Evolutionary conservation across 768 basidiomycete genomes (phyloP), one percentile per base, ranked within the genome.

Genomic region (Obba rivulosa): DNA sequence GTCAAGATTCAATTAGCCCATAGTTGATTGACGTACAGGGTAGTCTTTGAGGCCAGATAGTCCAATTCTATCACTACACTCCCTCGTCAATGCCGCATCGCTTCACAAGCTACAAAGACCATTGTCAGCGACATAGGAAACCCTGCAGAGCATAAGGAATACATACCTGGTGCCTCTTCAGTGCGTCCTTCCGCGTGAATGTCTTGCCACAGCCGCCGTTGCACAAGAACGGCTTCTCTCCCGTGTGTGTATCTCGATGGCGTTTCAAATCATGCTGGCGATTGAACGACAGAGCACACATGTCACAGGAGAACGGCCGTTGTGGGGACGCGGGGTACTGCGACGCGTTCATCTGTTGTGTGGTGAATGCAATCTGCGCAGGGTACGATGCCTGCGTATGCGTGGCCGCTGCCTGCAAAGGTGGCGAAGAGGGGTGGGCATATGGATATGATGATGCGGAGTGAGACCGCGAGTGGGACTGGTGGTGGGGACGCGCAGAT

Each of bases 201-300:
- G 87, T 89, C 72, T 90, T 90, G 41, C 86, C 87, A 50, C 88
- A 91, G 38, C 84, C 85, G 11, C 85, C 87, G 57, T 89, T 89
- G 66, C 88, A 91, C 16, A 80, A 65, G 67, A 81, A 91, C 8
- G 88, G 87, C 63, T 89, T 90, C 65, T 90, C 87, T 34, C 87
- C 87, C 4, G 85, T 85, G 67, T 90, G 88, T 21, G 86, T 90
- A 57, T 90, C 87, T 54, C 84, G 74, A 67, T 92, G 88, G 31
- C 88, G 78, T 62, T 90, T 90, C 61, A 91, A 65, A 64, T 92
- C 88, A 61, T 92, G 88, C 62, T 87, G 85, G 38, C 88, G 79
- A 61, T 88, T 88, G 71, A 92, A 92, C 18, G 87, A 89, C 53
- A 90, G 64, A 10, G 86, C 76, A 62, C 88, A 92, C 54, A 88